Conservation (phyloP, 257 asterid species). For the Anisodus acutangulus region DNA sequence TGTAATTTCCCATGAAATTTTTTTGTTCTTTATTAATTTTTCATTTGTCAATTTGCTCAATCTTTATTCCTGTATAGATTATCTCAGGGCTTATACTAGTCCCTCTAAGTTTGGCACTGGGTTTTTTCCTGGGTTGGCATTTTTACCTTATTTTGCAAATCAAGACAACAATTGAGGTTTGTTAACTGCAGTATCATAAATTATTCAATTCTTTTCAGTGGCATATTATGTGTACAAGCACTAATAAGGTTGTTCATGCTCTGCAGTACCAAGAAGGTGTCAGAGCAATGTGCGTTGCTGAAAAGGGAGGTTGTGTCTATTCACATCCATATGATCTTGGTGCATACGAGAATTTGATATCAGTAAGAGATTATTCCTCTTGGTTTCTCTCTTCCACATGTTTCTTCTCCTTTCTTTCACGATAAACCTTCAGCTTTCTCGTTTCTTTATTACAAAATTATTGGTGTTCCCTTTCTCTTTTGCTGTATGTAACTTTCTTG, state of each 20-base stretch:
- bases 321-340: conserved; percentile 87
- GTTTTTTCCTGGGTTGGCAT: conserved; percentile 76
- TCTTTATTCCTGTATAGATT: conserved; percentile 51
- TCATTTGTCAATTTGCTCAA: conserved; percentile 36
- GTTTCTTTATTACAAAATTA: too few relatives aligned
- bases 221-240: conserved; percentile 9
- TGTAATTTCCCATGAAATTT: conserved; percentile 48
- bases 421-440: not conserved
- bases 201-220: not conserved
- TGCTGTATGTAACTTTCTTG: not conserved
- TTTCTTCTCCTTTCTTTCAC: not conserved
- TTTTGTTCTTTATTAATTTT: conserved; percentile 13
- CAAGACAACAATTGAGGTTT: conserved; percentile 92
- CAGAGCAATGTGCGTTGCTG: conserved; percentile 80
- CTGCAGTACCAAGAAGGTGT: conserved; percentile 90
- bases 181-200: conserved; percentile 16
- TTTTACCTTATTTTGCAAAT: conserved; percentile 68
- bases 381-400: not conserved
- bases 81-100: conserved; percentile 73
- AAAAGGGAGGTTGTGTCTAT: conserved; percentile 79
- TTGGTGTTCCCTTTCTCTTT: not conserved
- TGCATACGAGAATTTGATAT: conserved; percentile 63
- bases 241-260: conserved; percentile 27
- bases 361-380: conserved; percentile 52
- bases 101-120: conserved; percentile 69